Base-by-base conservation (phyloP, 2,329 filamentous ascomycete genomes). In the Fusarium pilosicola region DNA sequence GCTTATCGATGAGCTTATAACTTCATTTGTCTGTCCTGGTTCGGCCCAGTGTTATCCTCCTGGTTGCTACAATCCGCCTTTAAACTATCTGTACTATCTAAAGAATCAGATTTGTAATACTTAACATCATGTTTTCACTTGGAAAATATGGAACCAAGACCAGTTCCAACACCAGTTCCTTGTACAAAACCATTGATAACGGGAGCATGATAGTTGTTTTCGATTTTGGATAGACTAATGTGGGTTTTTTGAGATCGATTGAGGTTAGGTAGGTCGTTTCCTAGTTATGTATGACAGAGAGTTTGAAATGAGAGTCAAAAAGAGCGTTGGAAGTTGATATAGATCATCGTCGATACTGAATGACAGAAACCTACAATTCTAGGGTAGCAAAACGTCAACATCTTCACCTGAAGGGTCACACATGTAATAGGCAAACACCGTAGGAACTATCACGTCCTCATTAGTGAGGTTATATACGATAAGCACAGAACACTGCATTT, bases 191-290 rank as follows among this genome's bases (percentile, higher is more conserved):
- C n/a, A n/a, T n/a, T n/a, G n/a, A n/a, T n/a, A 2, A 55, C 13
- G 30, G 6, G 2, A 59, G 6, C 41, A 62, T 62, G n/a, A 9
- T 44, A 14, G 7, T 13, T 56, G 6, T 17, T 26, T 26, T 5
- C 4, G 20, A 14, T 15, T 32, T 6, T 8, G 7, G 6, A 6
- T 22, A 5, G 13, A 26, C 1, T 17, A 1, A 10, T 17, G 24
- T 15, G 12, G 24, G 18, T 5, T 18, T 9, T 38, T 57, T 7
- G 20, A 18, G 32, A 28, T 38, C 5, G 18, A 17, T 10, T 15
- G 48, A 15, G 41, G 22, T 34, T 42, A 9, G 26, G 34, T 7
- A 48, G 45, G 24, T n/a, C 5, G 26, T 28, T 48, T 30, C 45
- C 20, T 7, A 48, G 18, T 28, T 11, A 28, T 22, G 20, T 13